Percentiles rank a stretch among this genome's conserved stretches.
These are phyloP conservation scores for Exophiala lecanii-corni DNA, from an alignment of 2,329 filamentous ascomycete genomes.

Conservation along the genomic window DNA sequence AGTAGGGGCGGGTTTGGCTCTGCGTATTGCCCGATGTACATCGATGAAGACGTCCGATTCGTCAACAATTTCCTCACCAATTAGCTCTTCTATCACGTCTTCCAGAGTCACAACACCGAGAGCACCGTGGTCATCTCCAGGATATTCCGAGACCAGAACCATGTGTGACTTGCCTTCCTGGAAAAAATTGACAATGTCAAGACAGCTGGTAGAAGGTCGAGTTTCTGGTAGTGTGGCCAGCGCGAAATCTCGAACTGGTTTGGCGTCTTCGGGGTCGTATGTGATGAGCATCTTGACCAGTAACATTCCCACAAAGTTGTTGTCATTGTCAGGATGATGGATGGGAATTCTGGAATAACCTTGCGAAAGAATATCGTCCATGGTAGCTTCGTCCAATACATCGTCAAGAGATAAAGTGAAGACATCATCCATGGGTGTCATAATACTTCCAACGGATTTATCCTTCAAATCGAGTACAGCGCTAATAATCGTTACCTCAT, in stretches of 20 bases:
- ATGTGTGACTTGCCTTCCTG: conserved; percentile 99
- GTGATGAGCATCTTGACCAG: conserved; percentile 98
- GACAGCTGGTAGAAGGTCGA: conserved; percentile 86
- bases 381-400: conserved; percentile 84
- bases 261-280: conserved; percentile 91
- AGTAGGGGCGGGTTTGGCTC: conserved; percentile 78
- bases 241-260: conserved; percentile 81
- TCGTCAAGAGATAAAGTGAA: conserved; percentile 97
- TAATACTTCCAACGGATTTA: conserved; percentile 89
- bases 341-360: conserved; percentile 97
- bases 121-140: conserved; percentile 85
- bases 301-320: conserved; percentile 95
- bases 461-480: conserved; percentile 94
- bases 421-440: conserved; percentile 98
- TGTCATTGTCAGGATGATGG: conserved; percentile 73
- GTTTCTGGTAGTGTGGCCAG: conserved; percentile 94
- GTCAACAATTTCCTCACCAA: conserved; percentile 98
- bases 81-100: conserved; percentile 97
- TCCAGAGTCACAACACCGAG: conserved; percentile 92
- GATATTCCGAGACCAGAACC: conserved; percentile 87
- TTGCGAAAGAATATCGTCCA: conserved; percentile 87
- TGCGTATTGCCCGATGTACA: conserved; percentile 94
- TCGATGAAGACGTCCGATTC: conserved; percentile 98
- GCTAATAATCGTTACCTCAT: conserved; percentile 98
- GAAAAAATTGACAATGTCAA: conserved; percentile 99